Base-by-base conservation (phyloP, 192 early-diverging fungal species). In the Podila epicladia region DNA sequence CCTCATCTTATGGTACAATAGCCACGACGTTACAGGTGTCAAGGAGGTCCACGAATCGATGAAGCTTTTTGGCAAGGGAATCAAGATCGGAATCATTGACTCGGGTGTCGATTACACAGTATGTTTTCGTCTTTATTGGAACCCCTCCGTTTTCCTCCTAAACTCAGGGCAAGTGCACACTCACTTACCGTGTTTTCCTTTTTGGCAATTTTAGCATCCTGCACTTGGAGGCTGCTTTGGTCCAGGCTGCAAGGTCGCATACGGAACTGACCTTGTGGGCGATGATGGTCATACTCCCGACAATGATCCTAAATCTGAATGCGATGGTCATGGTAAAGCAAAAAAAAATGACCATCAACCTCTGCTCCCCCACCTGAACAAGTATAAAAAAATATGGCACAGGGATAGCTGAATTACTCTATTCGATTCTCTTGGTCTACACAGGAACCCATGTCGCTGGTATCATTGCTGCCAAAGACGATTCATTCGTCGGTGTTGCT, bases 401-500 rank as follows among this genome's bases (percentile, higher is more conserved):
- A 5, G n/a, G n/a, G 33, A 29, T 37, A 37, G 35, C 29, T 29
- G 29, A 29, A 37, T 37, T 11, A 0, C 4, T 45, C 3, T 15
- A 11, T 45, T 45, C 3, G 33, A 15, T 45, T 55, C 22, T 22
- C 4, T 24, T 17, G 9, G 8, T 3, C 2, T n/a, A 8, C 24
- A 55, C 15, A 55, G 88, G 89, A 20, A 91, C 90, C 20, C 89
- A 92, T 48, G 85, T 91, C 15, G 83, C 88, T 15, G 93, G 93
- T 6, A 95, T 95, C 33, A 89, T 94, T 68, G 93, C 89, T 17
- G 94, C 91, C 17, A 84, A 90, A n/a, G 90, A 92, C 9, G 76
- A 67, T 37, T 70, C 77, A n/a, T 87, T 95, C 65, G 82, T 72
- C 31, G 97, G 97, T 53, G 93, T 96, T 24, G 96, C 95, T 19